A percentile compares a stretch with the other conserved stretches of the same genome.
phyloP scores from a whole-genome alignment of 1,284 basidiomycete genomes.

The Pholiota adiposa region DNA sequence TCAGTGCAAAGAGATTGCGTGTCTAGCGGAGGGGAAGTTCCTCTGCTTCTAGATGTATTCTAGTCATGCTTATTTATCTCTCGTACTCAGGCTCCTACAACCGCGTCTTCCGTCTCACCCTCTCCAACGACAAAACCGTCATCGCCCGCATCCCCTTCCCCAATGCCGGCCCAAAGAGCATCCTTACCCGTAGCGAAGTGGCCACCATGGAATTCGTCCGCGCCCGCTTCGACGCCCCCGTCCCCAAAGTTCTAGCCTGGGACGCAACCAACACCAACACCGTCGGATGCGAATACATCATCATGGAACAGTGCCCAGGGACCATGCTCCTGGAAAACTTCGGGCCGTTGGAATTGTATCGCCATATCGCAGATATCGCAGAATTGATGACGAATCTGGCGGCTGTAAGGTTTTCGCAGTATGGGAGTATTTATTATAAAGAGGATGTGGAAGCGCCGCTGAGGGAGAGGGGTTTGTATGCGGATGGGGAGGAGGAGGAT shows the following conservation, averaged over 20 bases:
- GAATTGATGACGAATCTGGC: not conserved
- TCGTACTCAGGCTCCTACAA: too few relatives aligned
- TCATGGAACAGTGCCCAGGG: conserved; percentile 25
- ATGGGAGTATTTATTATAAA: conserved; percentile 11
- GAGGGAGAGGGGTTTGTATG: conserved; percentile 7
- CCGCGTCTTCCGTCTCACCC: too few relatives aligned
- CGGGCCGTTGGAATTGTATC: not conserved
- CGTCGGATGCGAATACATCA: conserved; percentile 35
- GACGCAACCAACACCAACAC: conserved; percentile 23
- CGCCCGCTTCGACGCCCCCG: conserved; percentile 28
- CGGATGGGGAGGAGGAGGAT: not conserved
- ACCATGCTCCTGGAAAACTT: not conserved
- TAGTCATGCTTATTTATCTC: too few relatives aligned
- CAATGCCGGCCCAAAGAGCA: not conserved
- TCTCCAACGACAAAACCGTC: too few relatives aligned
- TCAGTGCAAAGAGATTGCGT: too few relatives aligned
- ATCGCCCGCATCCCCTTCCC: too few relatives aligned
- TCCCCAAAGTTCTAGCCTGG: conserved; percentile 35
- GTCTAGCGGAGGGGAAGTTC: too few relatives aligned
- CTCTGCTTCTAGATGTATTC: too few relatives aligned
- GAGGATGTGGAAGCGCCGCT: not conserved
- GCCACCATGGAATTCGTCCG: conserved; percentile 38
- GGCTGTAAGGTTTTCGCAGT: conserved; percentile 10
- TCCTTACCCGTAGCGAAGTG: conserved; percentile 37
- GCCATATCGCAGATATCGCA: not conserved